phyloP scores from a whole-genome alignment of 2,329 filamentous ascomycete genomes.

The Hyphodiscus sp. region DNA sequence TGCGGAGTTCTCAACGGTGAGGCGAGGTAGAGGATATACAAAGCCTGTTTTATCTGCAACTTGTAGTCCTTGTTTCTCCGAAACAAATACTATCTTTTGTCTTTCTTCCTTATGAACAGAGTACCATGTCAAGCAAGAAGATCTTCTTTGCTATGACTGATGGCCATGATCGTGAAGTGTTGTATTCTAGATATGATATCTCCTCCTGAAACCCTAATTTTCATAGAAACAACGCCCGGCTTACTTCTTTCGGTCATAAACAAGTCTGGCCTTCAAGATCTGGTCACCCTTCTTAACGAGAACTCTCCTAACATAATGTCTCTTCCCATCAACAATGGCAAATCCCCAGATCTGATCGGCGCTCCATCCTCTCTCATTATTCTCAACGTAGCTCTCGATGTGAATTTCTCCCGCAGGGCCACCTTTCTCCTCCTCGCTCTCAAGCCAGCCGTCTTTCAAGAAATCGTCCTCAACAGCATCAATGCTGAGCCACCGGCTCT shows the following conservation, averaged over 20 bases:
- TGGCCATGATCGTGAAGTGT: too few relatives aligned
- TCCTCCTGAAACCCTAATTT: not conserved
- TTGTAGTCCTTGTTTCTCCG: too few relatives aligned
- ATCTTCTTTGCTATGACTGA: too few relatives aligned
- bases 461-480: conserved; percentile 32
- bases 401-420: conserved; percentile 37
- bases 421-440: conserved; percentile 35
- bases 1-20: too few relatives aligned
- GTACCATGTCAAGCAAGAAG: too few relatives aligned
- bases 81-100: too few relatives aligned
- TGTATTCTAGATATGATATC: too few relatives aligned
- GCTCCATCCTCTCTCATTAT: conserved; percentile 43
- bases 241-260: conserved; percentile 35
- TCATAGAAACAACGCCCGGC: not conserved
- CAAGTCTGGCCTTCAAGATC: conserved; percentile 33
- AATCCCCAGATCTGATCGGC: conserved; percentile 49
- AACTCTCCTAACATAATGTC: conserved; percentile 34
- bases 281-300: conserved; percentile 34
- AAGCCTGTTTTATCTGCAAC: too few relatives aligned
- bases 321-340: conserved; percentile 34
- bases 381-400: conserved; percentile 44
- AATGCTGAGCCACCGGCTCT: conserved; percentile 15
- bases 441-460: conserved; percentile 43
- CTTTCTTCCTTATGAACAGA: too few relatives aligned
- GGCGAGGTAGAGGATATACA: too few relatives aligned